These are phyloP conservation scores for Colletotrichum sp. DNA, from an alignment of 2,329 filamentous ascomycete genomes.

Conservation along the genomic window DNA sequence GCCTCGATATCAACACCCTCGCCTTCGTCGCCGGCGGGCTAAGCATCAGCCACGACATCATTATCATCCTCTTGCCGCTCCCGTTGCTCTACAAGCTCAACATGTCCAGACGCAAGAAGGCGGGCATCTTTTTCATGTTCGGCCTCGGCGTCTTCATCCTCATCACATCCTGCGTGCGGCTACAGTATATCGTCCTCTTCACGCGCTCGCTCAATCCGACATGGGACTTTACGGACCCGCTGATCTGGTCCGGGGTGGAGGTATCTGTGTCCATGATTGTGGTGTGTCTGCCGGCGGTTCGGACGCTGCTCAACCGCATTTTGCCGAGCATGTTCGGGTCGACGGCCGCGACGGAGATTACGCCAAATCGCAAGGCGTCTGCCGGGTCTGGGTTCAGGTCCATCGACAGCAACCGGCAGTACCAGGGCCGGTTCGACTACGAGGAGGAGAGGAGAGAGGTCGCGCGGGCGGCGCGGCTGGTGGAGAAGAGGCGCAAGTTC, in stretches of 20 bases:
- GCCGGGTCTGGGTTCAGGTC: neutral
- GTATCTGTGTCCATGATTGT: conserved; percentile 46
- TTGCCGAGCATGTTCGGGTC: conserved; percentile 7
- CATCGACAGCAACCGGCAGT: neutral
- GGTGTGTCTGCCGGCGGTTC: conserved; percentile 43
- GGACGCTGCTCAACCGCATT: conserved; percentile 29
- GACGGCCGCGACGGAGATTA: neutral
- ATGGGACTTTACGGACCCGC: conserved; percentile 44
- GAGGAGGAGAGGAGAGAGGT: neutral
- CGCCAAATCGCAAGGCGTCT: neutral
- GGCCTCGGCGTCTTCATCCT: conserved; percentile 40
- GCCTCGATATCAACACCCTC: conserved; percentile 36
- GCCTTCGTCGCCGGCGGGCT: conserved; percentile 32
- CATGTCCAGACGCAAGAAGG: conserved; percentile 26
- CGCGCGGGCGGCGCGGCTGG: neutral
- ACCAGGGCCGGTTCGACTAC: neutral
- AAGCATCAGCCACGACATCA: conserved; percentile 38
- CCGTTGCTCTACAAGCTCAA: conserved; percentile 35
- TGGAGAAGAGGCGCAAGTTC: neutral
- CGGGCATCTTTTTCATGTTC: conserved; percentile 39
- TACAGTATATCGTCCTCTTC: conserved; percentile 37
- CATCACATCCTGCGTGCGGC: conserved; percentile 37
- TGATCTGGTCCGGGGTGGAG: conserved; percentile 50
- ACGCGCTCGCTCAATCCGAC: conserved; percentile 40
- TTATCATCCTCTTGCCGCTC: conserved; percentile 37